Base-by-base conservation (phyloP, 2,329 filamentous ascomycete species). In the Arthrobotrys musiformis region DNA sequence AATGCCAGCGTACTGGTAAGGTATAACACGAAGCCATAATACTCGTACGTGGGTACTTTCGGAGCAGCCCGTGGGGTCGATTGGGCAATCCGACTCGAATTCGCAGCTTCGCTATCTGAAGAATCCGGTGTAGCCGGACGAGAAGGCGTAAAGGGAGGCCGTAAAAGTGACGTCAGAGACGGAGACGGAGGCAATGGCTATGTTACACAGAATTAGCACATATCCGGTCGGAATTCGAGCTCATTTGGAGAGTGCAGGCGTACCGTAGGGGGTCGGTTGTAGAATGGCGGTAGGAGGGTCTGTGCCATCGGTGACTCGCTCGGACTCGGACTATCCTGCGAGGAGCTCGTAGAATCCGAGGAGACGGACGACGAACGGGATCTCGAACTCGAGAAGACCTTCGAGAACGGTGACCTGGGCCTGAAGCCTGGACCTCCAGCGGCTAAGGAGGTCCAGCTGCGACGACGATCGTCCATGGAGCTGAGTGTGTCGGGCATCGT, bases 41-140 rank as follows among this genome's bases (percentile, higher is more conserved):
- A 99, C 83, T 99, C 95, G 85, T 99, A 98, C 0, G 95, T 99
- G n/a, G 95, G 95, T 1, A 99, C 94, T 82, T 95, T 93, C 1
- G 95, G 95, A 66, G 91, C 91, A 1, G 93, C 94, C 69, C 93
- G 91, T 4, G 94, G 93, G 17, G 97, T 89, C 1, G 88, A 90
- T 78, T 86, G 88, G 78, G 85, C 88, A 81, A 86, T 86, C 60
- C 85, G 86, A 68, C 87, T 89, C 28, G 88, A 89, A 82, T 85
- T 87, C 28, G 90, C 87, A 40, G 91, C 88, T 81, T 98, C 94
- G 80, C 94, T 91, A 84, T 97, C 94, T 0, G 93, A 96, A 42
- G 91, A 92, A 82, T 97, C 94, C 13, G 95, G 94, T 0, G 94
- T 98, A 1, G 93, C 97, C 0, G 94, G 94, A n/a, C 94, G 89